phyloP scores from a whole-genome alignment of 2,329 filamentous ascomycete genomes.

The Fusarium sp. region DNA sequence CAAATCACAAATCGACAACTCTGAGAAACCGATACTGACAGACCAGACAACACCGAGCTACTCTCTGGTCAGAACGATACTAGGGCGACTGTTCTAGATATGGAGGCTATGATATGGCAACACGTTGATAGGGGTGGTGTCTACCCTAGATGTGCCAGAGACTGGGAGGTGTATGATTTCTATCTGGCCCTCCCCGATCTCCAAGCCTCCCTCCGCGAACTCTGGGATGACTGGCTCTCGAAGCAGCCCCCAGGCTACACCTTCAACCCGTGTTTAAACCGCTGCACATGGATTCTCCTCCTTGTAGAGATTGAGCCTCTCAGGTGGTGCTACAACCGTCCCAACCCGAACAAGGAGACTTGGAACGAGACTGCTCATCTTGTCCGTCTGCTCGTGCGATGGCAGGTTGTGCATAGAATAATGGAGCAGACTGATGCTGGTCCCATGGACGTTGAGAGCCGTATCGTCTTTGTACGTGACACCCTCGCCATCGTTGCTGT shows the following conservation, averaged over 20 bases:
- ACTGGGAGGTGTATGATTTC: background rate
- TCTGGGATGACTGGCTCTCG: conserved; percentile 16
- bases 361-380: conserved; percentile 16
- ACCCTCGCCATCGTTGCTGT: background rate
- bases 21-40: too few species aligned
- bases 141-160: background rate
- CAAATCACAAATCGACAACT: background rate
- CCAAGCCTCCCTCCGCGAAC: conserved; percentile 3
- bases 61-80: background rate
- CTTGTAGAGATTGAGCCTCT: background rate
- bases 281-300: background rate
- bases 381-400: conserved; percentile 5
- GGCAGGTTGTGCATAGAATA: background rate
- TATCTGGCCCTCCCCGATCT: background rate
- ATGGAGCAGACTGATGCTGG: background rate
- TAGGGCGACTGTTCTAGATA: background rate
- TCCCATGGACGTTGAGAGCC: background rate
- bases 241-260: background rate
- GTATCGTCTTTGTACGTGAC: background rate
- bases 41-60: background rate
- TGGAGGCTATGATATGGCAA: background rate
- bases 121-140: too few species aligned
- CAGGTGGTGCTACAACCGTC: conserved; percentile 8
- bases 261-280: background rate
- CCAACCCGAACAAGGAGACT: conserved; percentile 15